Evolutionary conservation across 2,329 filamentous ascomycete species (phyloP).

Genomic region (Meredithiella fracta): DNA sequence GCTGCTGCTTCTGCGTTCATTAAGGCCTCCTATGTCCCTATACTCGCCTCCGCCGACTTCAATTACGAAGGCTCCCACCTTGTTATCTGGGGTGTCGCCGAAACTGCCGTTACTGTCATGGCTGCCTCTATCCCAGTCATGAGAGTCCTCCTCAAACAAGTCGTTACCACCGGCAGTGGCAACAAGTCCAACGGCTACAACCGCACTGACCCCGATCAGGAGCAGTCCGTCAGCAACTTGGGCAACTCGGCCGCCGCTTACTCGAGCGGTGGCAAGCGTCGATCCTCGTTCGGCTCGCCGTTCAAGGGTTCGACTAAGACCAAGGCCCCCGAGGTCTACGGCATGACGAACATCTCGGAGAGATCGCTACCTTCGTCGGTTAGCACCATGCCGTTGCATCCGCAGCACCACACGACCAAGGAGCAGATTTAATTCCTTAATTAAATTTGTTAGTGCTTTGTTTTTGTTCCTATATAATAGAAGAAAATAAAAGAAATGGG

Average conservation of each 20-base stretch:
- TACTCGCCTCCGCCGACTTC: constrained; percentile 9
- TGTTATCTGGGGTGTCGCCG: constrained; percentile 16
- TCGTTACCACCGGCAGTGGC: constrained; percentile 12
- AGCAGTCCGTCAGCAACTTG: neutral
- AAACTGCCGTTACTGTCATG: constrained; percentile 16
- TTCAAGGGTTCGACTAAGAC: constrained; percentile 7
- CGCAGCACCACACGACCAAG: constrained; percentile 6
- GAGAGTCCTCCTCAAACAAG: constrained; percentile 16
- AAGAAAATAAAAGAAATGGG: neutral
- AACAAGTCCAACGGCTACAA: constrained; percentile 10
- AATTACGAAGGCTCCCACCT: constrained; percentile 10
- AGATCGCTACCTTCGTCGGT: constrained; percentile 10
- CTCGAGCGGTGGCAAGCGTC: constrained; percentile 6
- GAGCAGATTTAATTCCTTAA: neutral
- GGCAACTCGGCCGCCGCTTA: constrained; percentile 10
- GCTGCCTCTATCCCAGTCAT: constrained; percentile 18
- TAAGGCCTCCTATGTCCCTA: constrained; percentile 4
- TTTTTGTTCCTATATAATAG: neutral
- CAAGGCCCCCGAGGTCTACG: constrained; percentile 13
- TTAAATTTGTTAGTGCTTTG: neutral
- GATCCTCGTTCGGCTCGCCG: constrained; percentile 9
- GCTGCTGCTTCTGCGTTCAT: constrained; percentile 12
- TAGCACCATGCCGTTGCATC: constrained; percentile 13
- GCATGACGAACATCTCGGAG: constrained; percentile 14
- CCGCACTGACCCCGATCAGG: constrained; percentile 10